Base-by-base conservation (phyloP, 2,329 filamentous ascomycete genomes). In the Zalaria obscura region DNA sequence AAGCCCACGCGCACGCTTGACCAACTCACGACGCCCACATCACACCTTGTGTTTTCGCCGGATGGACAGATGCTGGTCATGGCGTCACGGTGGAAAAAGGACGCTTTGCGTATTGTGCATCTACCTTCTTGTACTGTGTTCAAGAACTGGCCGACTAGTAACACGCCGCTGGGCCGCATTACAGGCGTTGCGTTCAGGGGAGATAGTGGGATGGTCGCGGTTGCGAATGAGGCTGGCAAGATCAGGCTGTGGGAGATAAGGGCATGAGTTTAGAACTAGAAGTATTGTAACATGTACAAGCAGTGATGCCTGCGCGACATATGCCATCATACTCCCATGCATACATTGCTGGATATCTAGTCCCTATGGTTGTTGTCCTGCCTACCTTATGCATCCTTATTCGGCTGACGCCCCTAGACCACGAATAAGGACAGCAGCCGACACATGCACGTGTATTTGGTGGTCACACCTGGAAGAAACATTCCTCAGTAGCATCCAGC, bases 131-230 rank as follows among this genome's bases (percentile, higher is more conserved):
- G 87, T 60, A 94, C 87, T 1, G 85, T 96, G 18, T 98, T 91
- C 70, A 78, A 80, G 54, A 98, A 98, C 63, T 98, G 91, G 91
- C 91, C 91, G 25, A 98, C 89, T 41, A 76, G 78, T 48, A 80
- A 83, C 58, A 98, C 91, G 43, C 87, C 88, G 1, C 63, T 98
- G 46, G 91, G 91, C 0, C 73, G 86, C 45, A 78, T 96, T 49
- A 83, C 84, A 2, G 57, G 65, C 7, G 55, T 74, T 48, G 65
- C 68, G 11, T 68, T 66, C 52, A 65, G 38, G 3, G 38, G 60
- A 3, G 57, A 54, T 11, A 66, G 64, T 3, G 60, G 52, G 5
- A 51, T 88, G 53, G 59, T 98, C 49, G 85, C 85, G 7, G 83
- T 96, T 40, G 89, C 79, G 11, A 96, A 93, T 55, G 89, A 96